Evolutionary conservation across 1,139 yeast genomes (phyloP), one percentile per base, ranked within the genome.

Genomic region (Pichia sp.): DNA sequence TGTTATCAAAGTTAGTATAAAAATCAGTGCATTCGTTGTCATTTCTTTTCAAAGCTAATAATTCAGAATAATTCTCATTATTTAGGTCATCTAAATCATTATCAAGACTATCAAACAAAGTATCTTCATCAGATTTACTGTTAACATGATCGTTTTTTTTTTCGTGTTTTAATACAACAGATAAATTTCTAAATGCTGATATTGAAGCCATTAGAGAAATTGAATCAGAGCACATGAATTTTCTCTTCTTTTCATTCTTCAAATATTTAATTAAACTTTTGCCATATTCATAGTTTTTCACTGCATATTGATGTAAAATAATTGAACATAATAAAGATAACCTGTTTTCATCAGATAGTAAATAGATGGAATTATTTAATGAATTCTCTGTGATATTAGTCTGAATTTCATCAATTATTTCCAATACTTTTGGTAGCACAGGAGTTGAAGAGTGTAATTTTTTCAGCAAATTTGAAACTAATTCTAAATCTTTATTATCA

Each of bases 291-390:
- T 34, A 16, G 27, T 60, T 56, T 27, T 54, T 56, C 25, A 42
- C 42, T 2, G 57, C 50, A 44, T 59, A 57, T 42, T 60, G 62
- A 46, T 60, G 58, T 22, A 60, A 36, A 16, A 62, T 60, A 38
- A 62, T 46, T 1, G 60, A 54, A 44, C 66, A 62, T 2, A 63
- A 53, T 37, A 63, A 49, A 6, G 62, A 55, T 11, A 63, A 42
- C 46, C 64, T 53, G 38, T 59, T 60, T 36, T 60, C 64, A 40
- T 62, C 59, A 13, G 59, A 50, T 6, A 61, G 50, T n/a, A 60
- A 52, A 25, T 48, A 47, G 7, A 46, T 35, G 23, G 49, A 47
- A 16, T 53, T 49, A 20, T 24, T 35, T 13, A 34, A 39, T 16
- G 44, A 51, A 44, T 7, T 46, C 47, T 20, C 23, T 2, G 13